Percentiles rank a stretch among this genome's conserved stretches.
Conservation (phyloP, 2,329 filamentous ascomycete genomes). For the Penicillium sp. region DNA sequence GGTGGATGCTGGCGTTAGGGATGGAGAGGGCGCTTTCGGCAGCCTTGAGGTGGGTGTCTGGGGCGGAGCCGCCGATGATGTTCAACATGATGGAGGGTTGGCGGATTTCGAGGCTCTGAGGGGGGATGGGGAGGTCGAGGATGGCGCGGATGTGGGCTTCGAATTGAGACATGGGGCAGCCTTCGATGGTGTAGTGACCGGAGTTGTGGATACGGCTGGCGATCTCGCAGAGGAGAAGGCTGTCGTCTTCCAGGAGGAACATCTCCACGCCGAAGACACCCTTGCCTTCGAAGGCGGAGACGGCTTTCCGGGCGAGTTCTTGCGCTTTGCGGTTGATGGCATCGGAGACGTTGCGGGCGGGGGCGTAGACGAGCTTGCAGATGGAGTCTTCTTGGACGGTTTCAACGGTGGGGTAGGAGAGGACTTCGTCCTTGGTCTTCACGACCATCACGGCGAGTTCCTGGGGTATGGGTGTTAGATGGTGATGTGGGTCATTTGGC, state of each 20-base stretch:
- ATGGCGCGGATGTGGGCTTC: constrained; percentile 83
- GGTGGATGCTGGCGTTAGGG: constrained; percentile 60
- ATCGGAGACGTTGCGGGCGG: constrained; percentile 61
- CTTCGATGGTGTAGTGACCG: constrained; percentile 91
- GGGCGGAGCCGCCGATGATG: constrained; percentile 50
- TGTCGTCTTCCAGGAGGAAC: constrained; percentile 69
- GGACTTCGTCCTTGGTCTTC: constrained; percentile 64
- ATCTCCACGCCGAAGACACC: constrained; percentile 96
- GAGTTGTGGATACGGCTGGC: constrained; percentile 81
- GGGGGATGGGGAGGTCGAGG: constrained; percentile 57
- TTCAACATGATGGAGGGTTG: constrained; percentile 49
- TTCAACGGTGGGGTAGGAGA: constrained; percentile 83
- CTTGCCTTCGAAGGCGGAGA: constrained; percentile 71
- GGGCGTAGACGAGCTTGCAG: constrained; percentile 83
- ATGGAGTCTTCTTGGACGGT: constrained; percentile 92
- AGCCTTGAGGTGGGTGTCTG: constrained; percentile 53
- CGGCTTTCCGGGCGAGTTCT: constrained; percentile 67
- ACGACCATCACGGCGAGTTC: constrained; percentile 93
- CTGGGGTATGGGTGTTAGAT: constrained; percentile 18
- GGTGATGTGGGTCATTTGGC: too few relatives aligned
- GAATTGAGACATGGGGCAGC: constrained; percentile 80
- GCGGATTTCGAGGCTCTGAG: constrained; percentile 38
- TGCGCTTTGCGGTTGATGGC: constrained; percentile 58
- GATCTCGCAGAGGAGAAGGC: constrained; percentile 74
- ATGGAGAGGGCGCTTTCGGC: constrained; percentile 50